Evolutionary conservation across 148 eudicot genomes (phyloP), one percentile per base, ranked within the genome.

Genomic region (Oxyria digyna): DNA sequence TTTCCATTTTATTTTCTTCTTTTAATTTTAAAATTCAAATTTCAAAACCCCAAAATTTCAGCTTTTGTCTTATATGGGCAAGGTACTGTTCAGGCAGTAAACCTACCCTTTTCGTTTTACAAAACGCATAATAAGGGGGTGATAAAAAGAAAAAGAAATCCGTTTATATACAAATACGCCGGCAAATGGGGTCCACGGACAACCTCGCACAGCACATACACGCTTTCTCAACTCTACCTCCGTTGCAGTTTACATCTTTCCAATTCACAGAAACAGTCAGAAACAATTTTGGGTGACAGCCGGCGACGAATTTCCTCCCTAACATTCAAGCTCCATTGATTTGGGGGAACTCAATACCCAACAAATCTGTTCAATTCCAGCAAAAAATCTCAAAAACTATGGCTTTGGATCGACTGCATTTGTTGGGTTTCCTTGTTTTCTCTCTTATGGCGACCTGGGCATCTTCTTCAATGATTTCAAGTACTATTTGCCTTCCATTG

Each of bases 371-470:
- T 8, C 31, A 59, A 59, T 1, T 15, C 65, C 29, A 31, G 38
- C 18, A 11, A 38, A 66, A 66, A 37, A 37, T 66, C 46, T 41
- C 46, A 37, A 14, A 15, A 66, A 38, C 69, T 76, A 86, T 87
- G 91, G 73, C 46, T 40, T 78, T 78, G 14, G 42, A 74, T 70
- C 55, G 59, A 52, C 29, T 59, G 18, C 65, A 59, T 59, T 76
- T 70, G 48, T 26, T 87, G 62, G 79, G 73, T 68, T 59, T 83
- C 75, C 24, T 80, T 54, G 75, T 81, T 75, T 85, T 86, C 78
- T 80, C 77, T 72, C 74, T 88, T 57, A 69, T 86, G 8, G 18
- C 77, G 18, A 74, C 69, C 59, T 78, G 82, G 33, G 86, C 84
- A 48, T 84, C 87, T 70, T 18, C 38, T 37, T 73, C 67, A 20